A percentile compares a stretch with the other conserved stretches of the same genome.
Evolutionary conservation across 192 early-diverging fungal genomes (phyloP).

Genomic region (Jimgerdemannia lactiflua): DNA sequence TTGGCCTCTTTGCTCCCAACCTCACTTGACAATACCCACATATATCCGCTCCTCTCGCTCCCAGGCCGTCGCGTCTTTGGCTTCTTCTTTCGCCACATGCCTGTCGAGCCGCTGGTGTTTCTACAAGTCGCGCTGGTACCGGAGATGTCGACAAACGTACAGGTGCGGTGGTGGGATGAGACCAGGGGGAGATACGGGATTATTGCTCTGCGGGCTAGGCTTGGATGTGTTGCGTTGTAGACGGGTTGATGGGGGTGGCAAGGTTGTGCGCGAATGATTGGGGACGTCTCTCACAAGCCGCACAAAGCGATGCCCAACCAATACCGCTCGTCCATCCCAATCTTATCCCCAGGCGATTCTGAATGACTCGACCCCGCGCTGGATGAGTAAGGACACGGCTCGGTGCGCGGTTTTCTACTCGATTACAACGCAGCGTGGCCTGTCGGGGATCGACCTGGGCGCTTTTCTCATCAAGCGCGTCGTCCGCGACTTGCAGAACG

Average conservation of each 20-base stretch:
- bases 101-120: slow-evolving; percentile 85
- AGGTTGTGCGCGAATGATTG: too few species aligned
- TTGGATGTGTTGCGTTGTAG: too few species aligned
- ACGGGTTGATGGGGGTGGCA: slow-evolving; percentile 2
- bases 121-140: slow-evolving; percentile 80
- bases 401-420: slow-evolving; percentile 90
- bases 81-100: slow-evolving; percentile 77
- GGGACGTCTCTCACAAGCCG: too few species aligned
- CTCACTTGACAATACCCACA: too few species aligned
- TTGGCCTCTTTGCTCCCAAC: not conserved
- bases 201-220: too few species aligned
- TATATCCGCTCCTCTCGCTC: too few species aligned
- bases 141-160: slow-evolving; percentile 61
- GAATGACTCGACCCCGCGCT: slow-evolving; percentile 41
- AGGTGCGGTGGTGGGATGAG: too few species aligned
- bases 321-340: too few species aligned
- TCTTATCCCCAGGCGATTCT: slow-evolving; percentile 42
- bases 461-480: slow-evolving; percentile 90
- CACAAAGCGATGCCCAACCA: too few species aligned
- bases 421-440: slow-evolving; percentile 82
- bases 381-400: slow-evolving; percentile 25
- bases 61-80: slow-evolving; percentile 78
- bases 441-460: slow-evolving; percentile 88
- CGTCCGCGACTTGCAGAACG: slow-evolving; percentile 70
- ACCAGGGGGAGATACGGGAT: too few species aligned